These are phyloP conservation scores for Aspergillus conjunctus DNA, from an alignment of 495 filamentous ascomycete genomes.

Conservation along the genomic window DNA sequence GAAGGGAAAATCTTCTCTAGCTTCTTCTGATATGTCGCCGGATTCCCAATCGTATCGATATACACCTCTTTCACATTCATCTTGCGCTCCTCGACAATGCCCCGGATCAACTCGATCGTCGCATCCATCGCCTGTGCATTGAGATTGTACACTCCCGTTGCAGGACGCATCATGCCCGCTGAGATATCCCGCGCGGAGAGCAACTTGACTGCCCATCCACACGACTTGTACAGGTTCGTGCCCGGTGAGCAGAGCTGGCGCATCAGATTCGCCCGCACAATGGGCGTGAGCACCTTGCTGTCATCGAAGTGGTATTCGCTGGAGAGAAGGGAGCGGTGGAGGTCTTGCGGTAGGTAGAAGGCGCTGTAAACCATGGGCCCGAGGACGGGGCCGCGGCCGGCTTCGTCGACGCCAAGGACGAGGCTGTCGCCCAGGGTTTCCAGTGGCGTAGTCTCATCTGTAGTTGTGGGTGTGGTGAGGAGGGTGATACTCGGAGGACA, in stretches of 20 bases:
- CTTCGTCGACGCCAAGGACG: constrained; percentile 91
- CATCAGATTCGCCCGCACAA: constrained; percentile 75
- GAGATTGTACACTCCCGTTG: constrained; percentile 73
- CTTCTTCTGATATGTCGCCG: constrained; percentile 78
- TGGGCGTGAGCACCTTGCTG: constrained; percentile 81
- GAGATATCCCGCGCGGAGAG: constrained; percentile 86
- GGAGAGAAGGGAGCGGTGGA: constrained; percentile 72
- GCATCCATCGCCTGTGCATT: constrained; percentile 99
- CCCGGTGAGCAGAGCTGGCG: constrained; percentile 65
- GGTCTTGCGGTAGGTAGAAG: constrained; percentile 74
- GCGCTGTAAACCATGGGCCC: constrained; percentile 97
- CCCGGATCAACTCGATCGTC: constrained; percentile 79
- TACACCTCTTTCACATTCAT: constrained; percentile 87
- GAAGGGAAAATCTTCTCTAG: constrained; percentile 83
- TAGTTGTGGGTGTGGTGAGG: constrained; percentile 4
- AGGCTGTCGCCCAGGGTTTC: constrained; percentile 29
- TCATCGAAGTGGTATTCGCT: constrained; percentile 84
- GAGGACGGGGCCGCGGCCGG: constrained; percentile 90
- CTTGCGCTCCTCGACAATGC: constrained; percentile 66
- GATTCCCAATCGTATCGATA: constrained; percentile 91
- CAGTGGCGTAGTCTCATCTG: not conserved
- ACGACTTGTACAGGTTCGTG: constrained; percentile 64
- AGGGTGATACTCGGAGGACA: constrained; percentile 56
- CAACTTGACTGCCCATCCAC: constrained; percentile 79
- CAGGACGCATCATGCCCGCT: constrained; percentile 73